phyloP scores from a whole-genome alignment of 495 filamentous ascomycete genomes.

The Penicillium lividum region DNA sequence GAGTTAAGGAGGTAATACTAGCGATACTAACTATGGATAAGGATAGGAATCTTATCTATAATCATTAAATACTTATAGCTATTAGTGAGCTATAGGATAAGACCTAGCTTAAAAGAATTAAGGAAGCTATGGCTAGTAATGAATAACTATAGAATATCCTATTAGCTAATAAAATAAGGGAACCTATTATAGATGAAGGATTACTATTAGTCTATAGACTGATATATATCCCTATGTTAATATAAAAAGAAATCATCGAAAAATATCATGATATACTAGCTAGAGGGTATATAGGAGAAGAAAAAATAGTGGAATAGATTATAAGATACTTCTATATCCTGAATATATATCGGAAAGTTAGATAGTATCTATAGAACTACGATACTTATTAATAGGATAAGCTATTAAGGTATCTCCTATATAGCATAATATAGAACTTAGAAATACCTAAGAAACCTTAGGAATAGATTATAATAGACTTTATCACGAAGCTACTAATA shows the following conservation, averaged over 20 bases:
- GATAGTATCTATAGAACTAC: background rate
- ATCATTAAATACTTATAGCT: background rate
- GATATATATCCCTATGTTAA: background rate
- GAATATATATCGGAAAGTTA: background rate
- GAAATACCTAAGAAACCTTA: background rate
- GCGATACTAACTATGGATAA: too few species aligned
- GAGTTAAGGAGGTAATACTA: too few species aligned
- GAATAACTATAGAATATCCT: too few species aligned
- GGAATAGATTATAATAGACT: constrained; percentile 6
- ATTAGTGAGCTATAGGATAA: too few species aligned
- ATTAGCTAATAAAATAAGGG: too few species aligned
- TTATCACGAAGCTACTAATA: background rate
- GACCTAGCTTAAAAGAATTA: too few species aligned
- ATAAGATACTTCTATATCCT: background rate
- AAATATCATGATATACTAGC: background rate
- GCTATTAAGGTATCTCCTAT: background rate
- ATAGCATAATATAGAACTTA: background rate
- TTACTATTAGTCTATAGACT: background rate
- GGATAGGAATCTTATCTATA: too few species aligned
- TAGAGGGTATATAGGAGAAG: background rate
- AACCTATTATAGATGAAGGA: background rate
- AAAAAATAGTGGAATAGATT: constrained; percentile 1
- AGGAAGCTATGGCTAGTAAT: too few species aligned
- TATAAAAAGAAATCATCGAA: background rate
- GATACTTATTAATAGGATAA: background rate